Evolutionary conservation across 208 protist genomes (phyloP), one percentile per base, ranked within the genome.

Genomic region (Porcisia hertigi): DNA sequence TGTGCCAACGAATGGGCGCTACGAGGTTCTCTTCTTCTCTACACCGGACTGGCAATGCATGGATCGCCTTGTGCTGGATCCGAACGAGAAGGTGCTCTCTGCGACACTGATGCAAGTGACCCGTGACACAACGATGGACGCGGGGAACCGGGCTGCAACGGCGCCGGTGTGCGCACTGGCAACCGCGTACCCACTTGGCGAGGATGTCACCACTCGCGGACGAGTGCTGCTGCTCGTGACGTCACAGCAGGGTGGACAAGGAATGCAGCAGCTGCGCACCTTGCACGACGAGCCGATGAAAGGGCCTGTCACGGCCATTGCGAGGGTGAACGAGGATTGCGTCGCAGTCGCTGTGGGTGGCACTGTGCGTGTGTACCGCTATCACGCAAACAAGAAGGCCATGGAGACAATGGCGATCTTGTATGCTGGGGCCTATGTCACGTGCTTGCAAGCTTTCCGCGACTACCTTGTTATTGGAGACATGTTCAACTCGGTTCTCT

Each of bases 381-480:
- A 91, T 82, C 85, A 96, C 81, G 83, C 81, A 45, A 43, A 54
- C 25, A 84, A 77, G 34, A 60, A 75, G 36, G 88, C 86, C 55
- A 80, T 96, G 41, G 88, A 89, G 54, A 94, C 90, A 23, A 80
- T 87, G 71, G 90, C 91, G 23, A 86, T 97, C 55, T 78, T 97
- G 53, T 96, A 95, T 72, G 89, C 92, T 6, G 91, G 87, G n/a
- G 82, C 87, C 36, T 97, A 96, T 75, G 89, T 96, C 2, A 95
- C 94, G 59, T 70, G 66, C 47, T 73, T 97, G 73, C 87, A 87
- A 0, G 81, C 85, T 25, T 85, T 97, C 18, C 86, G 87, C 6
- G 85, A 95, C 20, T 96, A 94, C 75, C 81, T 97, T 41, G 77
- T 96, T 47, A 87, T 94, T 66, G 94, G 92, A 41, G 94, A 96